Conservation (phyloP, 2,329 filamentous ascomycete genomes). For the Zymoseptoria tritici region DNA sequence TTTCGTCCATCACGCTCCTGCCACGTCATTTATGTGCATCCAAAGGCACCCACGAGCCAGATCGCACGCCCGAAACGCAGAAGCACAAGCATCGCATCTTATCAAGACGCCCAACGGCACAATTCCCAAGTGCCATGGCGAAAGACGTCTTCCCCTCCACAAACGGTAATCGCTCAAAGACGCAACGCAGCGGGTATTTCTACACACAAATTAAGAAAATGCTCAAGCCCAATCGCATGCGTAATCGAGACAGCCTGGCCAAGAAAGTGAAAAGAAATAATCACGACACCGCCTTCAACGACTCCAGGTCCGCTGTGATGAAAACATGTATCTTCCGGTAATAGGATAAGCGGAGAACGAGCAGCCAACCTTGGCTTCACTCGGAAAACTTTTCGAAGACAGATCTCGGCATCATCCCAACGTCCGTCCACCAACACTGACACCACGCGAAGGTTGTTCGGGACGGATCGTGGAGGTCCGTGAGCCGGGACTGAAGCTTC, state of each 20-base stretch:
- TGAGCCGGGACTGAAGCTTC: slow-evolving; percentile 24
- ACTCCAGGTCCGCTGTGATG: neutral
- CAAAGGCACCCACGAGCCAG: neutral
- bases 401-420: slow-evolving; percentile 22
- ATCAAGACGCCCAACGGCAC: neutral
- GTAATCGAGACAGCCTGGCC: neutral
- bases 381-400: neutral
- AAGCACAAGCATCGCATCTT: neutral
- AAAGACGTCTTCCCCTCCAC: neutral
- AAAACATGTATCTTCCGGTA: neutral
- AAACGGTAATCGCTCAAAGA: neutral
- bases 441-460: slow-evolving; percentile 20
- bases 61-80: neutral
- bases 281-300: neutral
- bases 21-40: neutral
- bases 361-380: neutral
- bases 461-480: slow-evolving; percentile 19
- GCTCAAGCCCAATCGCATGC: neutral
- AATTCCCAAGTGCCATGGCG: neutral
- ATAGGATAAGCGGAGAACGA: neutral
- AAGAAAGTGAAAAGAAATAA: neutral
- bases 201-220: neutral
- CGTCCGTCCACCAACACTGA: slow-evolving; percentile 26
- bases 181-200: neutral
- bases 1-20: neutral